Evolutionary conservation across 148 eudicot genomes (phyloP).

Genomic region (Rhododendron molle): DNA sequence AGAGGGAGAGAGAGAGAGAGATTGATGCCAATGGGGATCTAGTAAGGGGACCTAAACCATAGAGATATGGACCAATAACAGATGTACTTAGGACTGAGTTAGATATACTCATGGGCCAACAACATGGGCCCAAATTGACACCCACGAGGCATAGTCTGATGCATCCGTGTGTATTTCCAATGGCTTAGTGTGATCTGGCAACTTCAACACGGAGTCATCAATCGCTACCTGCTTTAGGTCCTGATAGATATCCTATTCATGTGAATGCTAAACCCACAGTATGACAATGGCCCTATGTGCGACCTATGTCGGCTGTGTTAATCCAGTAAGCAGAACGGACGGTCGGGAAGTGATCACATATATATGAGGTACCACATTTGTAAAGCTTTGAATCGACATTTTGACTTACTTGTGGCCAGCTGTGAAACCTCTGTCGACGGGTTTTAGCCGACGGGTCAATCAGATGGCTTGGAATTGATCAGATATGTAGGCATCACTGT

Average conservation of each 20-base stretch:
- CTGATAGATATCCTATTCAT: not conserved
- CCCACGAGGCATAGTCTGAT: not conserved
- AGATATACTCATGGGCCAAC: slow-evolving; percentile 23
- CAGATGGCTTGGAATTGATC: not conserved
- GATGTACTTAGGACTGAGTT: not conserved
- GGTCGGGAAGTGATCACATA: not conserved
- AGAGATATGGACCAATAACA: slow-evolving; percentile 19
- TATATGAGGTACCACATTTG: not conserved
- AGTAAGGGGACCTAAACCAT: slow-evolving; percentile 16
- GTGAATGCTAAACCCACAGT: not conserved
- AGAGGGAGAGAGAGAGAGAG: not conserved
- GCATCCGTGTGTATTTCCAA: too few species aligned
- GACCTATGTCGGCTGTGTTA: not conserved
- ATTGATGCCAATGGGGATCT: not conserved
- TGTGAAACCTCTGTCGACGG: not conserved
- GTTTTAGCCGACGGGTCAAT: not conserved
- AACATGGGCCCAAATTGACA: slow-evolving; percentile 19
- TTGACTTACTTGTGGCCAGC: not conserved
- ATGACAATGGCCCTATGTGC: not conserved
- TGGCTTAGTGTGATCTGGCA: too few species aligned
- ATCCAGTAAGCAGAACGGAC: not conserved
- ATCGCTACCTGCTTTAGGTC: too few species aligned
- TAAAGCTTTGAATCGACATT: not conserved
- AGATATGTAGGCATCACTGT: not conserved
- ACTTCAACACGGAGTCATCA: too few species aligned